These are phyloP conservation scores for Hypoxylon fragiforme DNA, from an alignment of 495 filamentous ascomycete species.

Conservation along the genomic window DNA sequence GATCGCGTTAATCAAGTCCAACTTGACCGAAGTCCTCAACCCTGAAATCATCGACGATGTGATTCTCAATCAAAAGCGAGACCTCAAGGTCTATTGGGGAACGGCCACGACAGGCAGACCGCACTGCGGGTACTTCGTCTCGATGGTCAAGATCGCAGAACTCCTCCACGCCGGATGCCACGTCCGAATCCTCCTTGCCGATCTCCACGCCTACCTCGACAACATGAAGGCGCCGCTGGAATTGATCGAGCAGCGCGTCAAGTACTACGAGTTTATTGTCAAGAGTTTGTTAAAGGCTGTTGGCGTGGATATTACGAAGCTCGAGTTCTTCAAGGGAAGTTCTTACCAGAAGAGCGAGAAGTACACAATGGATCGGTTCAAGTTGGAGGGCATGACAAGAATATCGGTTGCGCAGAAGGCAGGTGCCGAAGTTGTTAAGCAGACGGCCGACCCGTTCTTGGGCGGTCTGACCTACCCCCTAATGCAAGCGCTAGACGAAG, in stretches of 20 bases:
- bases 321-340: conserved; percentile 83
- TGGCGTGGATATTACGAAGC: conserved; percentile 72
- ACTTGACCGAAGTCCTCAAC: conserved; percentile 83
- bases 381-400: conserved; percentile 58
- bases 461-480: conserved; percentile 84
- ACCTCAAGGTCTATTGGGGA: conserved; percentile 84
- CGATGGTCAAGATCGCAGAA: conserved; percentile 86
- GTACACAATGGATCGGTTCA: conserved; percentile 79
- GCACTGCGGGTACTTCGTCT: conserved; percentile 83
- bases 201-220: conserved; percentile 79
- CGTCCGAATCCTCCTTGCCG: conserved; percentile 79
- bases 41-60: conserved; percentile 77
- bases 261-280: conserved; percentile 72
- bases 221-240: conserved; percentile 85
- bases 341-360: conserved; percentile 73
- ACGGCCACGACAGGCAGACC: conserved; percentile 82
- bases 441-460: conserved; percentile 72
- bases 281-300: conserved; percentile 68
- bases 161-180: conserved; percentile 82
- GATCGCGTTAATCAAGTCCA: conserved; percentile 74
- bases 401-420: conserved; percentile 80
- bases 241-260: conserved; percentile 74
- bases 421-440: conserved; percentile 92
- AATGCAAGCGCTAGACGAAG: conserved; percentile 89
- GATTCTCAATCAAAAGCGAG: conserved; percentile 69